Percentiles rank a stretch among this genome's conserved stretches.
These are phyloP conservation scores for Geotrichum europaeum DNA, from an alignment of 1,139 yeast species.

Conservation along the genomic window DNA sequence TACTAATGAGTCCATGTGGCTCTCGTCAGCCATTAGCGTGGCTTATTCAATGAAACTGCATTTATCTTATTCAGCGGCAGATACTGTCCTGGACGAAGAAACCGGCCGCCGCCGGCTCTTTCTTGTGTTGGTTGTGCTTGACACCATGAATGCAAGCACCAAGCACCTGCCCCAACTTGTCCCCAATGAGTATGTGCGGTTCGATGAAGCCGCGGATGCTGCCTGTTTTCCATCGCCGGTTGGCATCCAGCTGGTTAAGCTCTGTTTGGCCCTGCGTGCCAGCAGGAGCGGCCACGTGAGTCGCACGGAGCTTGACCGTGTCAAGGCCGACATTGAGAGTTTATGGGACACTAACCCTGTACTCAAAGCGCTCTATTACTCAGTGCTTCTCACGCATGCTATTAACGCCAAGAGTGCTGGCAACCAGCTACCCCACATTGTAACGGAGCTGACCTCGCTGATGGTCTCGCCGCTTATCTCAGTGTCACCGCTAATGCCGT, in stretches of 20 bases:
- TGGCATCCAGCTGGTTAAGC: slow-evolving; percentile 26
- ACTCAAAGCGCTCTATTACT: slow-evolving; percentile 28
- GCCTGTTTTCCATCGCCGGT: slow-evolving; percentile 22
- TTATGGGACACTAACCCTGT: slow-evolving; percentile 31
- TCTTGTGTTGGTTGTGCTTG: slow-evolving; percentile 32
- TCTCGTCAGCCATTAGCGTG: slow-evolving; percentile 36
- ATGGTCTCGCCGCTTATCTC: slow-evolving; percentile 28
- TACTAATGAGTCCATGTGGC: slow-evolving; percentile 34
- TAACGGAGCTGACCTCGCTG: slow-evolving; percentile 19
- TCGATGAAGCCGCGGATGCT: slow-evolving; percentile 22
- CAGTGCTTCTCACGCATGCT: slow-evolving; percentile 20
- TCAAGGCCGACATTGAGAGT: slow-evolving; percentile 22
- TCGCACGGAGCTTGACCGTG: slow-evolving; percentile 17
- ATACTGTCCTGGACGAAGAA: slow-evolving; percentile 4
- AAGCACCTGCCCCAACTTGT: slow-evolving; percentile 25
- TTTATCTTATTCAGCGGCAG: slow-evolving; percentile 15
- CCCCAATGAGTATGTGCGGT: slow-evolving; percentile 21
- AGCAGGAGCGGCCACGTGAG: neutral
- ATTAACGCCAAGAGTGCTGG: neutral
- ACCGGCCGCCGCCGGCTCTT: slow-evolving; percentile 27
- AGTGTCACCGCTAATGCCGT: slow-evolving; percentile 27
- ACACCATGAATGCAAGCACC: slow-evolving; percentile 27
- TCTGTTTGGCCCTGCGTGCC: slow-evolving; percentile 22
- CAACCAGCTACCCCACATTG: neutral
- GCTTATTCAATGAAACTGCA: slow-evolving; percentile 28